Evolutionary conservation across 2,329 filamentous ascomycete genomes (phyloP).

Genomic region (Aspergillus japonicus): DNA sequence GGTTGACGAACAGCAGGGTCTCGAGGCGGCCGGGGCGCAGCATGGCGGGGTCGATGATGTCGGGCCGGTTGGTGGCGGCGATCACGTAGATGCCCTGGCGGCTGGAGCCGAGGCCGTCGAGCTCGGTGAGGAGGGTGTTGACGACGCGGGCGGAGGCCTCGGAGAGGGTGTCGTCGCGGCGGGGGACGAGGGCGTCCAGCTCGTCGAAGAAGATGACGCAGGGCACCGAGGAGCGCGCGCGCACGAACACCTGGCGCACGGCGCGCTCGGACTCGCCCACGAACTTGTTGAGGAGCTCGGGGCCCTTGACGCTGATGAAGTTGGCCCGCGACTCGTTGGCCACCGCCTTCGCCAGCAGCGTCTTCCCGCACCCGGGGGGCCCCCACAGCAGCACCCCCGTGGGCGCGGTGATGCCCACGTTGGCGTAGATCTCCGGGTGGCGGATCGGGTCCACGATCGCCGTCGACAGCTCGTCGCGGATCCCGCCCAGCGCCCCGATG

Average conservation of each 20-base stretch:
- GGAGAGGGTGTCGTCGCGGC: constrained; percentile 72
- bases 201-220: constrained; percentile 99
- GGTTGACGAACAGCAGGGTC: constrained; percentile 82
- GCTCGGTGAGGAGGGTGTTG: constrained; percentile 89
- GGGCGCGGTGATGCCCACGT: constrained; percentile 74
- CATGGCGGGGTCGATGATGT: constrained; percentile 96
- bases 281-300: constrained; percentile 95
- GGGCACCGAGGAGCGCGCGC: constrained; percentile 80
- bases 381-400: constrained; percentile 94
- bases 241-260: constrained; percentile 85
- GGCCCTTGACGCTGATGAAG: constrained; percentile 97
- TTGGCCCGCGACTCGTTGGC: constrained; percentile 94
- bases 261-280: constrained; percentile 94
- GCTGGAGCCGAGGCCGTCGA: constrained; percentile 75
- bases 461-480: constrained; percentile 76
- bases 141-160: constrained; percentile 88
- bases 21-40: constrained; percentile 86
- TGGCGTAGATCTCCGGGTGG: constrained; percentile 71
- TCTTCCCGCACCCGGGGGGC: constrained; percentile 95
- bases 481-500: constrained; percentile 77
- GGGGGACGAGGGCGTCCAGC: constrained; percentile 86
- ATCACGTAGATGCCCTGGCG: constrained; percentile 89
- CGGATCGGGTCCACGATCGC: constrained; percentile 90
- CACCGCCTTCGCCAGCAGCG: constrained; percentile 90
- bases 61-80: constrained; percentile 89